phyloP scores from a whole-genome alignment of 2,329 filamentous ascomycete genomes.

The Domatiomyces globalis region DNA sequence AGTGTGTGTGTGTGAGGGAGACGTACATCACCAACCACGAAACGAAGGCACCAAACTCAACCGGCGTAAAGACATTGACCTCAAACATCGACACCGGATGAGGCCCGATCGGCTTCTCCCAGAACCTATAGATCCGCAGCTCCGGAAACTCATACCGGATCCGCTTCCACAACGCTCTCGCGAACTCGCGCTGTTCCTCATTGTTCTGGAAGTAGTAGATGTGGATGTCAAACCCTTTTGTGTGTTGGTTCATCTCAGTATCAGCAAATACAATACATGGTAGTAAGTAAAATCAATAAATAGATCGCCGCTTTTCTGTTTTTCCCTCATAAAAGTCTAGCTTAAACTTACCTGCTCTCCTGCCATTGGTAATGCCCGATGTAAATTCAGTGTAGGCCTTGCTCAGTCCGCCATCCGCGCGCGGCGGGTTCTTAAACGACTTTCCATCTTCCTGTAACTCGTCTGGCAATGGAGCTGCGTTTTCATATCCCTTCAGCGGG shows the following conservation, averaged over 20 bases:
- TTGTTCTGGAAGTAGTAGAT: conserved; percentile 63
- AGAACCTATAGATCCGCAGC: conserved; percentile 58
- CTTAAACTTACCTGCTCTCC: conserved; percentile 2
- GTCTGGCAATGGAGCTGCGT: conserved; percentile 33
- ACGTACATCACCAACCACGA: conserved; percentile 58
- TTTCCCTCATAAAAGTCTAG: too few relatives aligned
- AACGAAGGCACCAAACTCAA: conserved; percentile 78
- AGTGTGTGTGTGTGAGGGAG: too few relatives aligned
- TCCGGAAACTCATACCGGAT: conserved; percentile 61
- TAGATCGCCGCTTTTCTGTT: too few relatives aligned
- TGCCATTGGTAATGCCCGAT: conserved; percentile 50
- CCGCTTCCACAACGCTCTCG: conserved; percentile 58
- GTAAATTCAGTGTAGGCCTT: conserved; percentile 56
- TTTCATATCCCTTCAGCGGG: conserved; percentile 39
- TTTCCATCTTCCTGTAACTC: conserved; percentile 61
- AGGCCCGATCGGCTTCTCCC: conserved; percentile 64
- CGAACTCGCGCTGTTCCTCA: conserved; percentile 49
- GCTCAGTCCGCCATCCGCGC: conserved; percentile 44
- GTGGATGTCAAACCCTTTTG: conserved; percentile 63
- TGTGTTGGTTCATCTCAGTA: too few relatives aligned
- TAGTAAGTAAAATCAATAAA: too few relatives aligned
- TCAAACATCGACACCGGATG: conserved; percentile 85
- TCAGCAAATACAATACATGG: too few relatives aligned
- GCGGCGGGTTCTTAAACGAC: conserved; percentile 50
- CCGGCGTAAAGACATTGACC: conserved; percentile 72